Conservation (phyloP, 2,329 filamentous ascomycete species). For the Zalaria obscura region DNA sequence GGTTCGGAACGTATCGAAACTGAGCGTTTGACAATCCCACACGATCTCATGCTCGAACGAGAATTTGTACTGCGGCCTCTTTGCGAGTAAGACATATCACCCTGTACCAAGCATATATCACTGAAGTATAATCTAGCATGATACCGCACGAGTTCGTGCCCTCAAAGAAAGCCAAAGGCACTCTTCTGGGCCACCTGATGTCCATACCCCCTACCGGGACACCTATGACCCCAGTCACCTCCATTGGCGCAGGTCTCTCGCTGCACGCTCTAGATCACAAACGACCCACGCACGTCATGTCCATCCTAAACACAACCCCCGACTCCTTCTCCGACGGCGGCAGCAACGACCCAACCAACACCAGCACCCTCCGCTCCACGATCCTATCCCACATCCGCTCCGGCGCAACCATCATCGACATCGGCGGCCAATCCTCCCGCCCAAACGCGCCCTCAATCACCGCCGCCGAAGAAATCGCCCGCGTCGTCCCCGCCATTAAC, state of each 20-base stretch:
- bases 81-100: constrained; percentile 45
- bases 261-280: constrained; percentile 42
- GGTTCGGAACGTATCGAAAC: constrained; percentile 50
- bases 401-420: constrained; percentile 75
- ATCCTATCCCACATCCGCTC: constrained; percentile 47
- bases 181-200: constrained; percentile 2
- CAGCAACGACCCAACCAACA: constrained; percentile 35
- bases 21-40: constrained; percentile 69
- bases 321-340: constrained; percentile 96
- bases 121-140: constrained; percentile 17
- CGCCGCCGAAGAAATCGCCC: constrained; percentile 57
- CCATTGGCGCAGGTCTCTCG: constrained; percentile 27
- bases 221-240: constrained; percentile 24
- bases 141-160: constrained; percentile 25
- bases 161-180: constrained; percentile 10
- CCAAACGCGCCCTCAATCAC: constrained; percentile 58
- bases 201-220: background rate
- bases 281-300: constrained; percentile 70
- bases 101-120: background rate
- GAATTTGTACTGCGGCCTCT: constrained; percentile 88
- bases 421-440: constrained; percentile 87
- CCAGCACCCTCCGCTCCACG: constrained; percentile 38
- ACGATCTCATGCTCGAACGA: constrained; percentile 71
- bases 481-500: constrained; percentile 66
- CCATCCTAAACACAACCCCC: constrained; percentile 84